Conservation (phyloP, 2,329 filamentous ascomycete species). For the Rutstroemia sp. region DNA sequence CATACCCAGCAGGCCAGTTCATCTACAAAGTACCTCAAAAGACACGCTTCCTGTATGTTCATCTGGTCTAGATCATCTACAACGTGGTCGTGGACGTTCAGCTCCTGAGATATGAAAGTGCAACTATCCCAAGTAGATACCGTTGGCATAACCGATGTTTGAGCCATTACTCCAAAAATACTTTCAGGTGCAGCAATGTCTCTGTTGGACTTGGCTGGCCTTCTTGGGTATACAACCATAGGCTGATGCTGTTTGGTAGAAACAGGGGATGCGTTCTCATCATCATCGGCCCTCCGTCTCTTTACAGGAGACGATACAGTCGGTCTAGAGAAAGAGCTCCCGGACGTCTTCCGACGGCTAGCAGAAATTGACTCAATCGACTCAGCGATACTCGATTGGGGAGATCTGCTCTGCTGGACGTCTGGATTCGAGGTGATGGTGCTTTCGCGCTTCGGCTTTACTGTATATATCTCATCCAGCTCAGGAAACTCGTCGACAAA, state of each 20-base stretch:
- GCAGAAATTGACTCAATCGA: not conserved
- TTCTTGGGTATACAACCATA: slow-evolving; percentile 3
- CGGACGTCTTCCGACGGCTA: not conserved
- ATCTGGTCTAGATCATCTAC: slow-evolving; percentile 1
- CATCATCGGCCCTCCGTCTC: slow-evolving; percentile 8
- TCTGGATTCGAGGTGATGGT: not conserved
- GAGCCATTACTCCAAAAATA: not conserved
- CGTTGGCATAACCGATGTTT: not conserved
- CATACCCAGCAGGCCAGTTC: slow-evolving; percentile 22
- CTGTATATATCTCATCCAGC: slow-evolving; percentile 16
- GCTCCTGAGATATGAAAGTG: not conserved
- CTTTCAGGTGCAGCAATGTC: not conserved
- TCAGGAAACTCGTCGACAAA: slow-evolving; percentile 19
- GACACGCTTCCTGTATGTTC: slow-evolving; percentile 19
- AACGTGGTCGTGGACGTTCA: not conserved
- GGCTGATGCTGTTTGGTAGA: not conserved
- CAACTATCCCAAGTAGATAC: not conserved
- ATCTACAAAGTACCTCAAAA: slow-evolving; percentile 24
- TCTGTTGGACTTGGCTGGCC: not conserved
- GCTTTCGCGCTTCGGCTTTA: slow-evolving; percentile 1
- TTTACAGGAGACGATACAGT: slow-evolving; percentile 6
- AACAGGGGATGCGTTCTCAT: not conserved
- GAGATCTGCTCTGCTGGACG: not conserved
- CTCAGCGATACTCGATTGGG: not conserved
- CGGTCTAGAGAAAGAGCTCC: not conserved